phyloP scores from a whole-genome alignment of 2,329 filamentous ascomycete species.

The Orbilia blumenaviensis region DNA sequence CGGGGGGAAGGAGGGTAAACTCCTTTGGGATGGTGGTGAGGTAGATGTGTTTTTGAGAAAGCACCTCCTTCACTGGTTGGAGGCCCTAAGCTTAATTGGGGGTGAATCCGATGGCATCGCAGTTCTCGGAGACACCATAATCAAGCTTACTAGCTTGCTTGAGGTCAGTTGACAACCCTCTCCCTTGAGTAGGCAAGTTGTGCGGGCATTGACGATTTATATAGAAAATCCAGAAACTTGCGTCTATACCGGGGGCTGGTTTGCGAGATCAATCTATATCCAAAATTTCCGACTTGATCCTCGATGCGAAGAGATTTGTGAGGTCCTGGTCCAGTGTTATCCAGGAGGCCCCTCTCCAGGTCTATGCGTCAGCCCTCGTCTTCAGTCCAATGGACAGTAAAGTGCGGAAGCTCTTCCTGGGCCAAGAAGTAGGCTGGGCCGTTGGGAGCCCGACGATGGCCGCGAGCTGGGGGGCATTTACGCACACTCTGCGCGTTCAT shows the following conservation, averaged over 20 bases:
- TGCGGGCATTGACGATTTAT: no score
- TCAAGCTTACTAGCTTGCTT: not conserved
- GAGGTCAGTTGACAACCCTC: not conserved
- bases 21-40: no score
- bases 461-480: not conserved
- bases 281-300: slow-evolving; percentile 54
- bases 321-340: slow-evolving; percentile 57
- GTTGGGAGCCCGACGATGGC: not conserved
- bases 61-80: slow-evolving; percentile 13
- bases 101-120: no score
- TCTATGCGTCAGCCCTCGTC: slow-evolving; percentile 57
- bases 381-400: slow-evolving; percentile 57
- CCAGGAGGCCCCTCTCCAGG: slow-evolving; percentile 57
- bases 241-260: no score
- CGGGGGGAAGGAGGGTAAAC: no score
- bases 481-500: no score
- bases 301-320: slow-evolving; percentile 58
- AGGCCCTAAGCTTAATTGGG: not conserved
- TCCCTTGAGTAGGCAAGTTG: no score
- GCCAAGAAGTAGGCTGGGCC: not conserved
- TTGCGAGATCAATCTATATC: no score
- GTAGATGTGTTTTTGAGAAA: slow-evolving; percentile 55
- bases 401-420: not conserved
- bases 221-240: not conserved
- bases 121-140: not conserved